These are phyloP conservation scores for Adansonia grandidieri DNA, from an alignment of 441 rosid genomes.

Conservation along the genomic window DNA sequence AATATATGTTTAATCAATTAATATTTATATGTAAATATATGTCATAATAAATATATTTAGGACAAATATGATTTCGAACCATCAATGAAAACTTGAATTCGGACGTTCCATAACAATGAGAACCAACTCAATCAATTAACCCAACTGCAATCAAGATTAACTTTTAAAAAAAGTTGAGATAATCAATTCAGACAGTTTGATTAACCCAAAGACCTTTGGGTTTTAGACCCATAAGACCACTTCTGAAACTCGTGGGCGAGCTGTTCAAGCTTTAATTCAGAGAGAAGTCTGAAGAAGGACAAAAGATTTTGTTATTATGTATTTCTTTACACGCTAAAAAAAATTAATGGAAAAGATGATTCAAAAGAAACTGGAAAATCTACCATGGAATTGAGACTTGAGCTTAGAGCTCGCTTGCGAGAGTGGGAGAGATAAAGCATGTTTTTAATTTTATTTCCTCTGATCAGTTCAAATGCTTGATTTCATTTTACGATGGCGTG, in stretches of 20 bases:
- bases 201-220: not conserved
- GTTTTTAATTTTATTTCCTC: not conserved
- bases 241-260: not conserved
- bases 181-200: not conserved
- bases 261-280: not conserved
- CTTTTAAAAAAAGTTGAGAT: not conserved
- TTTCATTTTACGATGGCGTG: slow-evolving; percentile 1
- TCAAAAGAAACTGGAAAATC: not conserved
- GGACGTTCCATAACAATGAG: too few relatives aligned
- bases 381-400: not conserved
- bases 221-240: not conserved
- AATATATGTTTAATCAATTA: too few relatives aligned
- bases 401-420: not conserved
- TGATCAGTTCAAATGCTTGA: not conserved
- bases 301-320: not conserved
- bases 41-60: too few relatives aligned
- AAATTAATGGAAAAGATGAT: not conserved
- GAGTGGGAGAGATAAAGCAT: not conserved
- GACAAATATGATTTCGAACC: too few relatives aligned
- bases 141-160: not conserved
- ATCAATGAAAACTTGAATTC: too few relatives aligned
- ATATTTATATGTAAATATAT: too few relatives aligned
- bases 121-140: too few relatives aligned
- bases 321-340: not conserved
- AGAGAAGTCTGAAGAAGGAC: not conserved